A percentile compares a stretch with the other conserved stretches of the same genome.
Evolutionary conservation across 306 rosid genomes (phyloP).

Genomic region (Pterocarpus macrocarpus): DNA sequence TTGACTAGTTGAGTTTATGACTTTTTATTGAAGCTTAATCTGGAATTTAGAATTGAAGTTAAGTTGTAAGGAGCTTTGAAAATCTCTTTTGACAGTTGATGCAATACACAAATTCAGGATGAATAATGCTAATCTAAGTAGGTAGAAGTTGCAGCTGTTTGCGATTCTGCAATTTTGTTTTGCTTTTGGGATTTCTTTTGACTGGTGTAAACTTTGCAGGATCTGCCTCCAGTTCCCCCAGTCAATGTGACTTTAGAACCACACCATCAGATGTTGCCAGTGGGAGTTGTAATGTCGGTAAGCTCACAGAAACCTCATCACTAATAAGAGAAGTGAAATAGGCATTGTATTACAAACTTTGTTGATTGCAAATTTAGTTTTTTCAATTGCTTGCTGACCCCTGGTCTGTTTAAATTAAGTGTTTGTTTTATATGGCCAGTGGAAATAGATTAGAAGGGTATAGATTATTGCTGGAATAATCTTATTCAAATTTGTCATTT

Average conservation of each 20-base stretch:
- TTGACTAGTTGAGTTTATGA: neutral
- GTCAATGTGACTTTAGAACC: slow-evolving; percentile 72
- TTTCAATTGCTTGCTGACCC: slow-evolving; percentile 32
- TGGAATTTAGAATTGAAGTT: slow-evolving; percentile 14
- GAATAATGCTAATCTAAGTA: neutral
- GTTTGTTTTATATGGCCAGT: neutral
- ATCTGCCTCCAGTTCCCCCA: slow-evolving; percentile 76
- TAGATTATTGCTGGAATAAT: slow-evolving; percentile 27
- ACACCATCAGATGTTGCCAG: slow-evolving; percentile 75
- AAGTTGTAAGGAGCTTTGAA: neutral
- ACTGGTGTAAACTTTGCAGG: slow-evolving; percentile 60
- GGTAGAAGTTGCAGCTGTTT: neutral
- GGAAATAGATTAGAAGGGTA: slow-evolving; percentile 13
- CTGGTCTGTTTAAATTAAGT: slow-evolving; percentile 12
- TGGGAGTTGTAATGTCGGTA: slow-evolving; percentile 88
- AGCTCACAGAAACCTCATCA: slow-evolving; percentile 44
- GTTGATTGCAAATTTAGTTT: slow-evolving; percentile 24
- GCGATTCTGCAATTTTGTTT: slow-evolving; percentile 29
- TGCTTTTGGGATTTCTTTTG: slow-evolving; percentile 34
- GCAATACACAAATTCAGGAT: neutral
- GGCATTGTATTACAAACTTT: neutral
- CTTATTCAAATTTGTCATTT: slow-evolving; percentile 42
- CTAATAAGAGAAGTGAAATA: neutral
- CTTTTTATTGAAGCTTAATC: neutral
- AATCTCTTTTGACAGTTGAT: slow-evolving; percentile 16